Percentiles rank a stretch among this genome's conserved stretches.
These are phyloP conservation scores for Aspergillus hortae DNA, from an alignment of 2,329 filamentous ascomycete genomes.

Conservation along the genomic window DNA sequence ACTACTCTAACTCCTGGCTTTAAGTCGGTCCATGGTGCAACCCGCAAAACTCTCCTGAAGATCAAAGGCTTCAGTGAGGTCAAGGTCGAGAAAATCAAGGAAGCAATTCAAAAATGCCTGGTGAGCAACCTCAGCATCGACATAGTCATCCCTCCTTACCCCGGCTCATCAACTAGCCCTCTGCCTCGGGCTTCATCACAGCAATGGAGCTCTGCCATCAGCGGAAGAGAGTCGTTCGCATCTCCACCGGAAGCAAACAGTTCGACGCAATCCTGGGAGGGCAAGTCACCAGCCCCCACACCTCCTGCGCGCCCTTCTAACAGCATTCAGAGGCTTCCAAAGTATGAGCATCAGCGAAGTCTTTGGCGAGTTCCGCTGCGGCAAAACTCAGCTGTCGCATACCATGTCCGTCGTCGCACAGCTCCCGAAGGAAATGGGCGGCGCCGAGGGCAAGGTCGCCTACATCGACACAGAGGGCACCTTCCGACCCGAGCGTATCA, in stretches of 20 bases:
- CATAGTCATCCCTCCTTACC: not conserved
- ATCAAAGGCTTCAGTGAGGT: slow-evolving; percentile 69
- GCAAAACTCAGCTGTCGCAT: slow-evolving; percentile 67
- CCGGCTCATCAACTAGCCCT: slow-evolving; percentile 44
- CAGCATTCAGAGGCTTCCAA: slow-evolving; percentile 57
- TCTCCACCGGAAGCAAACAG: slow-evolving; percentile 68
- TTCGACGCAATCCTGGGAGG: slow-evolving; percentile 63
- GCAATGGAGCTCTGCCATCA: slow-evolving; percentile 62
- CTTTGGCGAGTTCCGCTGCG: slow-evolving; percentile 50
- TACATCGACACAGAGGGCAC: slow-evolving; percentile 67
- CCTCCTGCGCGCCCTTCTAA: not conserved
- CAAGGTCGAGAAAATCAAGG: slow-evolving; percentile 69
- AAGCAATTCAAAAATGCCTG: slow-evolving; percentile 60
- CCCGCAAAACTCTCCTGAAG: slow-evolving; percentile 58
- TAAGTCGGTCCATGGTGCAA: slow-evolving; percentile 59
- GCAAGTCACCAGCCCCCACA: slow-evolving; percentile 30
- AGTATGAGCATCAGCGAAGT: slow-evolving; percentile 65
- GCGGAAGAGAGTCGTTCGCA: slow-evolving; percentile 60
- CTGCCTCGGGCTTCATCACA: slow-evolving; percentile 60
- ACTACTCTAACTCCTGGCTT: not conserved
- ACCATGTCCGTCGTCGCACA: slow-evolving; percentile 65
- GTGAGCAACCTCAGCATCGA: slow-evolving; percentile 31
- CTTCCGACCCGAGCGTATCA: slow-evolving; percentile 64
- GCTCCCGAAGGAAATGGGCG: slow-evolving; percentile 56
- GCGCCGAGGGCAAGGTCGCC: slow-evolving; percentile 65